Percentiles rank a stretch among this genome's conserved stretches.
phyloP scores from a whole-genome alignment of 495 filamentous ascomycete genomes.

The Podospora didyma region DNA sequence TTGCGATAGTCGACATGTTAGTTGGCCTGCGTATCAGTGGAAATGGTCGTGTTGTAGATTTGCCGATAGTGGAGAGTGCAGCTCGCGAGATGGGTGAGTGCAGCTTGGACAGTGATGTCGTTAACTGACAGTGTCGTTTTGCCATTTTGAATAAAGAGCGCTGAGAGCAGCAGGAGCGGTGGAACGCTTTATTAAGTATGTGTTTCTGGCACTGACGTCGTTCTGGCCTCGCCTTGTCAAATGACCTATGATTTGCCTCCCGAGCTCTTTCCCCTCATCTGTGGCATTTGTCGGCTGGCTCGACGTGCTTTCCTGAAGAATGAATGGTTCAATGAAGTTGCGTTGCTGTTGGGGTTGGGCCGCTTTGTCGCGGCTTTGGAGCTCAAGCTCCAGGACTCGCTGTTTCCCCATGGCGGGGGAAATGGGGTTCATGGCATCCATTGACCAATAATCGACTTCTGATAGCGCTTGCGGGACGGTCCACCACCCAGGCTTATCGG shows the following conservation, averaged over 20 bases:
- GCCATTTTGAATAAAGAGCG: conserved; percentile 14
- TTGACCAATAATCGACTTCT: conserved; percentile 16
- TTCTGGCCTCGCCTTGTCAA: background rate
- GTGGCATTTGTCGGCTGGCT: too few species aligned
- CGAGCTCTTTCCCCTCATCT: too few species aligned
- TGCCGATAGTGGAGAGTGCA: conserved; percentile 5
- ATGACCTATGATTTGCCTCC: background rate
- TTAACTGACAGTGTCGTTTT: conserved; percentile 10
- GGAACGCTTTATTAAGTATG: background rate
- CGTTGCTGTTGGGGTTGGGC: conserved; percentile 6
- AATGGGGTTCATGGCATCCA: background rate
- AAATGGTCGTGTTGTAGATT: conserved; percentile 8
- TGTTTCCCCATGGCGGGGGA: conserved; percentile 1
- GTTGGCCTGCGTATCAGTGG: background rate
- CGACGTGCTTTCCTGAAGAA: too few species aligned
- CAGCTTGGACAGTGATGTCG: conserved; percentile 10
- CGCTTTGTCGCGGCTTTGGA: conserved; percentile 31
- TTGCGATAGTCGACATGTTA: conserved; percentile 50
- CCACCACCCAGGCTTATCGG: background rate
- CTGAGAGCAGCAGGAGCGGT: background rate
- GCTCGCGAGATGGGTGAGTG: conserved; percentile 16
- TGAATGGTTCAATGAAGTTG: too few species aligned
- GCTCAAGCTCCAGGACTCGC: background rate
- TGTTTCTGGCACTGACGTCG: background rate
- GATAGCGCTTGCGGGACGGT: background rate